These are phyloP conservation scores for Alloascoidea hylecoeti DNA, from an alignment of 805 yeast genomes.

Conservation along the genomic window DNA sequence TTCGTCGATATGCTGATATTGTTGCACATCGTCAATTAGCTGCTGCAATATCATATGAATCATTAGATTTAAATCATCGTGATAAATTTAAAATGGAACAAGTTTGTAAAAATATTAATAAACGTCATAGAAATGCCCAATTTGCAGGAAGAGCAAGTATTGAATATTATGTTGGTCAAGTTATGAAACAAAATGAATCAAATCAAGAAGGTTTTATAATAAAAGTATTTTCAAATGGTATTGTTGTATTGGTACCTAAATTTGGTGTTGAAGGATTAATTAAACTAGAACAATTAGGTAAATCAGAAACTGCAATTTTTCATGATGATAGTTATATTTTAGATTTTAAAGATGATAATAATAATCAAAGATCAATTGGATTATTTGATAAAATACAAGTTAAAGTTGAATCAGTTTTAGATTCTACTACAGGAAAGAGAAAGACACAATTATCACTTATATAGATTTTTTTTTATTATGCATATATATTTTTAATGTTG, in stretches of 20 bases:
- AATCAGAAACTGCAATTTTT: constrained; percentile 45
- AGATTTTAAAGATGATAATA: constrained; percentile 32
- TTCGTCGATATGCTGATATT: constrained; percentile 94
- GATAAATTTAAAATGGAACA: constrained; percentile 84
- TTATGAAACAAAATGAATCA: constrained; percentile 73
- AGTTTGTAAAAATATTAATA: constrained; percentile 80
- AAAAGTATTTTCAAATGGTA: constrained; percentile 86
- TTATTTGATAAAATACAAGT: constrained; percentile 84
- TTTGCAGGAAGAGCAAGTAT: constrained; percentile 98
- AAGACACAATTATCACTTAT: constrained; percentile 64
- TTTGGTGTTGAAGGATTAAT: constrained; percentile 94
- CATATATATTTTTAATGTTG: constrained; percentile 34
- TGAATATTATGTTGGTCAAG: constrained; percentile 97
- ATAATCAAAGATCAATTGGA: constrained; percentile 35
- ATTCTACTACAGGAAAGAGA: constrained; percentile 84
- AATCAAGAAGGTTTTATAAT: constrained; percentile 83
- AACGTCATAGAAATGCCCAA: constrained; percentile 94
- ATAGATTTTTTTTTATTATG: constrained; percentile 12
- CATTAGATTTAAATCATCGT: constrained; percentile 65
- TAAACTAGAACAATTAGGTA: constrained; percentile 62
- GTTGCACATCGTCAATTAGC: constrained; percentile 96
- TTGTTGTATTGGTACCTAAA: constrained; percentile 87
- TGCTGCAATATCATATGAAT: constrained; percentile 94
- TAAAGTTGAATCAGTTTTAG: constrained; percentile 67
- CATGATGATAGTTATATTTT: constrained; percentile 71